Evolutionary conservation across 208 protist species (phyloP), one percentile per base, ranked within the genome.

Genomic region (Strigomonas culicis): DNA sequence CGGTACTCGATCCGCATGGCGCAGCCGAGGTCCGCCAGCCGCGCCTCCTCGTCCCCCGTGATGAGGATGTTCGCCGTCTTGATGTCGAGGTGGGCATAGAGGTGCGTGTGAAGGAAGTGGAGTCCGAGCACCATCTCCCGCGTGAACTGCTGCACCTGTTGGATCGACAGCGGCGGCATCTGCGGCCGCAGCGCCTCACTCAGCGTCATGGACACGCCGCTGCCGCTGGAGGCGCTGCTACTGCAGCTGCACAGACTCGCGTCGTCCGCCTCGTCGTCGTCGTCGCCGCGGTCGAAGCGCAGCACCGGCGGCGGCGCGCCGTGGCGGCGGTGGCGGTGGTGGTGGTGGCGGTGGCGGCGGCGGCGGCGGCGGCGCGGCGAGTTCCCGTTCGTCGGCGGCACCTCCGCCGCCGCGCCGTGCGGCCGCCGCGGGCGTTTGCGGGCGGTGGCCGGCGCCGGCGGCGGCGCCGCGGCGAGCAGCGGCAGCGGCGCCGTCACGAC

Each of bases 21-120:
- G 24, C 93, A 95, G 51, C 91, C 91, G 49, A 98, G 94, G 75
- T 98, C 96, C 0, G 91, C 95, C 25, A 98, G 77, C 30, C 97
- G 93, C 30, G 89, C 82, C 24, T 80, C 59, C 46, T 85, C 86
- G 13, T 85, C 63, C 2, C 68, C 70, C 19, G 80, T 91, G 17
- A 97, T 60, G 28, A 97, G 72, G 56, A 96, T 79, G 57, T 97
- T 97, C 0, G 87, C 88, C 17, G 84, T 92, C 68, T 97, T 97
- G 31, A 97, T 79, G 74, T 97, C 93, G 51, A 90, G 76, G 61
- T 97, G 92, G n/a, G 84, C 88, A 62, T 96, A 93, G 49, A 75
- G 59, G 69, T 95, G 71, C 11, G 56, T 27, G 72, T 97, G 93
- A 39, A 97, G 63, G 66, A 96, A 97, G 43, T 66, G 49, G 7